Evolutionary conservation across 306 rosid genomes (phyloP).

Genomic region (Dryas drummondii): DNA sequence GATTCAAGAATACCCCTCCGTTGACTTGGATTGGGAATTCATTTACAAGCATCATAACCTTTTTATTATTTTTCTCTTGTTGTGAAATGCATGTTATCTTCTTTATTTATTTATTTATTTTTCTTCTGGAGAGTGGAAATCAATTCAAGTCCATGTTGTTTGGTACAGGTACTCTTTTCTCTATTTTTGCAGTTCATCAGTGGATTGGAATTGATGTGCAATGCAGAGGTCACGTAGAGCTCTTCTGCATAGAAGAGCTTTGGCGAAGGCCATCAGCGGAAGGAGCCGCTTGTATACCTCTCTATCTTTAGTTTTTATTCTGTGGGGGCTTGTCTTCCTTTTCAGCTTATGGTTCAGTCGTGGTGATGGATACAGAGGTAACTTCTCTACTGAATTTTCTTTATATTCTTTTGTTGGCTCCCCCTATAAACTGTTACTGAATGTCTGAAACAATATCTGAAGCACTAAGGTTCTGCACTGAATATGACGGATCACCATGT

Average conservation of each 20-base stretch:
- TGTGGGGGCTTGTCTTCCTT: conserved; percentile 73
- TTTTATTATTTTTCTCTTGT: neutral
- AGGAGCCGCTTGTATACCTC: conserved; percentile 63
- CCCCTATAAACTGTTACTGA: neutral
- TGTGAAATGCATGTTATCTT: conserved; percentile 2
- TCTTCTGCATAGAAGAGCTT: conserved; percentile 68
- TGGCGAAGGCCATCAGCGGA: conserved; percentile 45
- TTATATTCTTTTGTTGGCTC: neutral
- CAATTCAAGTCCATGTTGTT: conserved; percentile 22
- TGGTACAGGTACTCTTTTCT: conserved; percentile 34
- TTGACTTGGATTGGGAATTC: conserved; percentile 2
- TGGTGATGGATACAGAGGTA: conserved; percentile 68
- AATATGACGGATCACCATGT: neutral
- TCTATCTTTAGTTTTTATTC: conserved; percentile 60
- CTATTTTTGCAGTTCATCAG: conserved; percentile 10
- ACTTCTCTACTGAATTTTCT: conserved; percentile 14
- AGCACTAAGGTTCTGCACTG: neutral
- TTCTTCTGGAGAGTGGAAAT: conserved; percentile 14
- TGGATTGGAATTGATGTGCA: conserved; percentile 58
- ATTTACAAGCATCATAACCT: neutral
- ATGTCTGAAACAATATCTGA: neutral
- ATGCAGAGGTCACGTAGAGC: conserved; percentile 86
- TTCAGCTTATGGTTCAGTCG: conserved; percentile 71
- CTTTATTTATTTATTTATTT: conserved; percentile 16
- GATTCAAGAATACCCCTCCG: neutral